Evolutionary conservation across 441 rosid species (phyloP), one percentile per base, ranked within the genome.

Genomic region (Omphalea diandra): DNA sequence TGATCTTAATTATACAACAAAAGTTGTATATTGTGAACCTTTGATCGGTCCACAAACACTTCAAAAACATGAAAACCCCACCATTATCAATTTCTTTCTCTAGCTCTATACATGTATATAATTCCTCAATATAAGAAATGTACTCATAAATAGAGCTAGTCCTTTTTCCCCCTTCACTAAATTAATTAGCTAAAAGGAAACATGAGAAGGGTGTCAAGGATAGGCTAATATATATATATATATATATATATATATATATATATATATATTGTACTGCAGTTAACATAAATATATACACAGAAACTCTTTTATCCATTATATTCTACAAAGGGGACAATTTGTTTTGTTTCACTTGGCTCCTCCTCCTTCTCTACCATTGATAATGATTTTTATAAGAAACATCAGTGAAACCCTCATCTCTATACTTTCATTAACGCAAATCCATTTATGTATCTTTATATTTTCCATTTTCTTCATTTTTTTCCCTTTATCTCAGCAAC

Each of bases 101-200:
- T 68, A n/a, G n/a, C 44, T 65, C 58, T 17, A 22, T 49, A 1
- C 9, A 12, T 40, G 12, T 40, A 8, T 40, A 2, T 40, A 40
- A 15, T 50, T 50, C 20, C 54, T 41, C 40, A 67, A 54, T 54
- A 52, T 67, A 26, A 55, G 20, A 54, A 67, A 26, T 54, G n/a
- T 11, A 54, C 44, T 32, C 59, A 14, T 44, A 17, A 14, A 44
- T 44, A 17, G 3, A 4, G 0, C 29, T 9, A n/a, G 11, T 10
- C 17, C 10, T 36, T 6, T 59, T 35, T 18, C 26, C 4, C 12
- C 50, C 20, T 26, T 41, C 59, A 12, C 14, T 12, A 1, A 54
- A 54, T 26, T 15, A 17, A 59, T 0, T 55, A 14, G 7, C 22
- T 5, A n/a, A 14, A 15, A 43, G 12, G 26, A 18, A 46, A n/a